phyloP scores from a whole-genome alignment of 805 yeast species.

The Kodamaea nitidulidarum region DNA sequence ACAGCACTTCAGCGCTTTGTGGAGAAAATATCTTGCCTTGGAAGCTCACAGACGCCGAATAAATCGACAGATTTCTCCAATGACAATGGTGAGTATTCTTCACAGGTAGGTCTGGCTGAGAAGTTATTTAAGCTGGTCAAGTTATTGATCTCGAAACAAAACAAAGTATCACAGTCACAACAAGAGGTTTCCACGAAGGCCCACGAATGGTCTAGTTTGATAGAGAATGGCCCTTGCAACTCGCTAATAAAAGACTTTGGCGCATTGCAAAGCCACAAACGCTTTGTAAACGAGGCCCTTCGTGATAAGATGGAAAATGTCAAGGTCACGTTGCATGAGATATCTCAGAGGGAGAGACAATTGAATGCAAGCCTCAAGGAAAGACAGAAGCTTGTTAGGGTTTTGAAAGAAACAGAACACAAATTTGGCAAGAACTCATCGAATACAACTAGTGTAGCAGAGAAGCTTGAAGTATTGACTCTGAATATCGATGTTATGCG shows the following conservation, averaged over 20 bases:
- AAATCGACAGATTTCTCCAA: neutral
- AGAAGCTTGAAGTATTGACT: constrained; percentile 48
- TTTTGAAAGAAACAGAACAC: constrained; percentile 40
- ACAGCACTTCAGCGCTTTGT: constrained; percentile 21
- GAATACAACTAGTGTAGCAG: constrained; percentile 41
- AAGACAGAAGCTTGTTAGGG: constrained; percentile 35
- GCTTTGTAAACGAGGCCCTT: constrained; percentile 30
- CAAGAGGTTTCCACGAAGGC: constrained; percentile 39
- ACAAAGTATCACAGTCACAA: constrained; percentile 23
- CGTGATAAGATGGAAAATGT: constrained; percentile 43
- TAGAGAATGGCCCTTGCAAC: constrained; percentile 39
- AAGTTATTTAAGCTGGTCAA: constrained; percentile 1
- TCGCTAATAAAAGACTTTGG: constrained; percentile 38
- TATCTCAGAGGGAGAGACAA: constrained; percentile 49
- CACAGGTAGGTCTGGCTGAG: constrained; percentile 1
- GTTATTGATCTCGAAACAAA: neutral
- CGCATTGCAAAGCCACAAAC: constrained; percentile 35
- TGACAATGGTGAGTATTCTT: constrained; percentile 1
- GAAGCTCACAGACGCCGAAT: neutral
- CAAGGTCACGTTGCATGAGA: constrained; percentile 41
- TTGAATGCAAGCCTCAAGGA: constrained; percentile 34
- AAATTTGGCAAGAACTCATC: constrained; percentile 42
- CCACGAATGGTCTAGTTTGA: constrained; percentile 36
- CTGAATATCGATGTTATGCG: constrained; percentile 50
- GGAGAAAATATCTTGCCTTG: constrained; percentile 15